Evolutionary conservation across 2,329 filamentous ascomycete genomes (phyloP).

Genomic region (Diaporthe citrichinensis): DNA sequence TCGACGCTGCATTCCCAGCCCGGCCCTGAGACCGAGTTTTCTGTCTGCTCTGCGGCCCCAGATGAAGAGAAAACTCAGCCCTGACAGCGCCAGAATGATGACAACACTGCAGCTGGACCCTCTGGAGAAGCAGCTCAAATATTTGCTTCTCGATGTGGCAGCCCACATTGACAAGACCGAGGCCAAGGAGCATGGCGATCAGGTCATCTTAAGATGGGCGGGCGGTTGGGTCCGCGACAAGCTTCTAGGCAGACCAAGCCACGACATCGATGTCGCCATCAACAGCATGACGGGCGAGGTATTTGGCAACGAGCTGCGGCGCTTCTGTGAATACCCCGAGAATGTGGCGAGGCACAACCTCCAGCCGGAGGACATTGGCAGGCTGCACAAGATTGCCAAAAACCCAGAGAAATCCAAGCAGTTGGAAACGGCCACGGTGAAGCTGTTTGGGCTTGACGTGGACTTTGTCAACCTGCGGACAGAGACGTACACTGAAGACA

Average conservation of each 20-base stretch:
- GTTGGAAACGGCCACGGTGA: conserved; percentile 90
- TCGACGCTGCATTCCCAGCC: background rate
- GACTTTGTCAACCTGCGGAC: conserved; percentile 96
- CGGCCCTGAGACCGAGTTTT: background rate
- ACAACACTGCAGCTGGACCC: conserved; percentile 71
- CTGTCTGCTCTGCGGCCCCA: conserved; percentile 27
- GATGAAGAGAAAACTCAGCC: conserved; percentile 42
- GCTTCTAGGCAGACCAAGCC: conserved; percentile 77
- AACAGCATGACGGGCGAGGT: conserved; percentile 86
- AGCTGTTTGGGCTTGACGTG: conserved; percentile 87
- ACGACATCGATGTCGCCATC: conserved; percentile 90
- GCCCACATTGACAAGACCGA: conserved; percentile 70
- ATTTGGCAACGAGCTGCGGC: conserved; percentile 78
- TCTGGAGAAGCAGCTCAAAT: conserved; percentile 79
- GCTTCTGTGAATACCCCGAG: conserved; percentile 74
- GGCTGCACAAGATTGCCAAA: conserved; percentile 87
- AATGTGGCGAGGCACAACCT: conserved; percentile 74
- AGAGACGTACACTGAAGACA: conserved; percentile 91
- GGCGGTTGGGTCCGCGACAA: conserved; percentile 93
- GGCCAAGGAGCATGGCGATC: conserved; percentile 53
- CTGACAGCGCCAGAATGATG: conserved; percentile 34
- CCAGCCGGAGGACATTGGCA: conserved; percentile 73
- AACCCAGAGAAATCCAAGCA: conserved; percentile 98
- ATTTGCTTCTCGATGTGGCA: conserved; percentile 87
- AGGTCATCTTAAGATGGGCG: conserved; percentile 80